These are phyloP conservation scores for Phytophthora capsici DNA, from an alignment of 352 stramenopile species.

Conservation along the genomic window DNA sequence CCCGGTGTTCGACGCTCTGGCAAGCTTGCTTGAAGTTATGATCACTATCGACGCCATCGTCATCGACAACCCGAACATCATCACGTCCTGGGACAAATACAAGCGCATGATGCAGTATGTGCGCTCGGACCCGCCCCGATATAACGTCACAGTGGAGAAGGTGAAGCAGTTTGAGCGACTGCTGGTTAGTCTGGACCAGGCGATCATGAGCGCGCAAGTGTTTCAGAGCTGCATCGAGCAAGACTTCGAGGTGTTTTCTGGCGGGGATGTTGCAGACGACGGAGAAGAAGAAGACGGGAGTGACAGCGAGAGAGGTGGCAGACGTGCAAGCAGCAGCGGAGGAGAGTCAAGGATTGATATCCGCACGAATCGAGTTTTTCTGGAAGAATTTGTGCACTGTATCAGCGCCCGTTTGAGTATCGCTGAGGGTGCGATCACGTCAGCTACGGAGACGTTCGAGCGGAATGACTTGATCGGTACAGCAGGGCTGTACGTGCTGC, in stretches of 20 bases:
- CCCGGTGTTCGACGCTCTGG: conserved; percentile 81
- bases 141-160: conserved; percentile 85
- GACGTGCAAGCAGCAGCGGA: conserved; percentile 66
- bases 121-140: conserved; percentile 77
- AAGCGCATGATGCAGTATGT: conserved; percentile 93
- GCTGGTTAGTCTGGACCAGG: conserved; percentile 88
- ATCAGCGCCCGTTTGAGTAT: conserved; percentile 73
- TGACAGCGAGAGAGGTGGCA: conserved; percentile 51
- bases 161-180: conserved; percentile 89
- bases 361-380: conserved; percentile 80
- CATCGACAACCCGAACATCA: conserved; percentile 87
- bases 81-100: conserved; percentile 90
- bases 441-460: conserved; percentile 89
- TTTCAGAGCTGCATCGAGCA: conserved; percentile 91
- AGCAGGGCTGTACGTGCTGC: conserved; percentile 91
- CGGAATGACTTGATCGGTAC: conserved; percentile 87
- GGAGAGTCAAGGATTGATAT: conserved; percentile 83
- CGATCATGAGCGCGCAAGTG: conserved; percentile 88
- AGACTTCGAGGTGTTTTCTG: conserved; percentile 87
- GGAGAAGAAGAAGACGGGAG: conserved; percentile 65
- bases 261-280: conserved; percentile 61
- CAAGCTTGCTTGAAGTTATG: conserved; percentile 84
- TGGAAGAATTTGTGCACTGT: conserved; percentile 89
- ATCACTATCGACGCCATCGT: conserved; percentile 92
- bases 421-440: conserved; percentile 80